phyloP scores from a whole-genome alignment of 331 rosid species.

The Quercus lobata region DNA sequence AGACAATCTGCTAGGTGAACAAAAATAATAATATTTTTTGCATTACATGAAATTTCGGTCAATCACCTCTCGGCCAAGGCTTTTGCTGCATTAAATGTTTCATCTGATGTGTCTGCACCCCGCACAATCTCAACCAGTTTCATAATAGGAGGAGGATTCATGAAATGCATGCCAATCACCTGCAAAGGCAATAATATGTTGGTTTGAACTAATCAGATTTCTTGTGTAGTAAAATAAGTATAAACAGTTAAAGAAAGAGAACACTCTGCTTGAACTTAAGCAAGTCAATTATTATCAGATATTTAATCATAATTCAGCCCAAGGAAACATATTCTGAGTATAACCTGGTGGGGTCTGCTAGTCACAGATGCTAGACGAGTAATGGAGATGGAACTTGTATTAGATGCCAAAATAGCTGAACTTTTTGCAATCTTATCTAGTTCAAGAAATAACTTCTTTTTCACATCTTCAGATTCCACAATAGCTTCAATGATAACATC shows the following conservation, averaged over 20 bases:
- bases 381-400: conserved; percentile 88
- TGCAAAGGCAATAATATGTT: conserved; percentile 21
- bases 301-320: background rate
- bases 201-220: background rate
- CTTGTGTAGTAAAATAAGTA: background rate
- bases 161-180: conserved; percentile 98
- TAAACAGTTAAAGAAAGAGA: background rate
- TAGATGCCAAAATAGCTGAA: conserved; percentile 83
- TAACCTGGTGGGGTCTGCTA: conserved; percentile 63
- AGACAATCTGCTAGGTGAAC: background rate
- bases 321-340: conserved; percentile 2
- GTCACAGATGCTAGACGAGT: conserved; percentile 81
- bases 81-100: conserved; percentile 63
- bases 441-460: conserved; percentile 56
- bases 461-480: conserved; percentile 80
- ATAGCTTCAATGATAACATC: conserved; percentile 82
- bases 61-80: conserved; percentile 69
- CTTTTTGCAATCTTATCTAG: conserved; percentile 61
- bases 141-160: conserved; percentile 94
- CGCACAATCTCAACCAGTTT: conserved; percentile 82
- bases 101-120: conserved; percentile 77
- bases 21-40: background rate
- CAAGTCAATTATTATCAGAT: background rate
- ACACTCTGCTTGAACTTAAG: background rate
- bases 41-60: background rate